Base-by-base conservation (phyloP, 805 yeast genomes). In the Barnettozyma sp. region DNA sequence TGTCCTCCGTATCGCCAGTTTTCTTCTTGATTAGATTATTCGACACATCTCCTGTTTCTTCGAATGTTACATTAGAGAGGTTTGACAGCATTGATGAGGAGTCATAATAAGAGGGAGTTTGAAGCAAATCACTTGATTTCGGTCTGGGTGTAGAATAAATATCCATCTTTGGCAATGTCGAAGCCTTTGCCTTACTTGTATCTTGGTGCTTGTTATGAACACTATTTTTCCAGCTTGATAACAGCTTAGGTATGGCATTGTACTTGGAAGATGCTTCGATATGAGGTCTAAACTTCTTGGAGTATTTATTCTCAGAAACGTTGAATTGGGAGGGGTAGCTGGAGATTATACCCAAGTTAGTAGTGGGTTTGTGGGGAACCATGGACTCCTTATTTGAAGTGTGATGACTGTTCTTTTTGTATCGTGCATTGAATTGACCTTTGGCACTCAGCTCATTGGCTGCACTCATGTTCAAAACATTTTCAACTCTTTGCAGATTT, bases 391-490 rank as follows among this genome's bases (percentile, higher is more conserved):
- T 20, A 20, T 38, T 33, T 20, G 42, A 42, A n/a, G 15, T 24
- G 24, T 29, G 30, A 19, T 18, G 20, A 8, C 13, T 16, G 4
- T 29, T 8, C 32, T 19, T 29, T n/a, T 33, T 28, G 22, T 40
- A 35, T 18, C 42, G 43, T 8, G 34, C 34, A 31, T 59, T 52
- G 33, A 56, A 59, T 12, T 38, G 43, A 2, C 66, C 65, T 24
- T 58, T 57, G 5, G 58, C 61, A 6, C 63, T 64, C 15, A 61
- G 40, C 22, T 45, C 44, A 22, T 55, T 53, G 1, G 13, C 13
- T 12, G 46, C 44, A 28, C 50, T 49, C 7, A 38, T 36, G n/a
- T 49, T 42, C 11, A 65, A 49, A 4, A 48, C 41, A 7, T 38
- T 38, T 19, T 46, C 49, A 17, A 65, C 11, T 3, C 30, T 27